Base-by-base conservation (phyloP, 148 eudicot species). In the Selenicereus undatus region DNA sequence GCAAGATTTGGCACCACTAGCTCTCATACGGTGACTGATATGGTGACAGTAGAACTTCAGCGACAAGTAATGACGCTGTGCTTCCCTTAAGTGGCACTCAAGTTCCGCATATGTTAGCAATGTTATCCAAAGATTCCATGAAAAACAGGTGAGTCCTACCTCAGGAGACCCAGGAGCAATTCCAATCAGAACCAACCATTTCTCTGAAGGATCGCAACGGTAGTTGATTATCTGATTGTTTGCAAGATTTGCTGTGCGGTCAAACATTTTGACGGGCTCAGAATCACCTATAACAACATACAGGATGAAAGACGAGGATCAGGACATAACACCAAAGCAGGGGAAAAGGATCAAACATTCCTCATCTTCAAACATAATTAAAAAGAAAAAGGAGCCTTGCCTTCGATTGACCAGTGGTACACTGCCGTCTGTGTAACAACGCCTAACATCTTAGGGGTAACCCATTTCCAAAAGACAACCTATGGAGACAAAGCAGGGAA, bases 401-500 rank as follows among this genome's bases (percentile, higher is more conserved):
- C 98, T 88, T 95, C 98, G 80, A 93, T 95, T 42, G 96, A 89
- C 97, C 97, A 95, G 79, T 95, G 98, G 79, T 91, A 93, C 22
- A 95, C 98, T 18, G 98, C 82, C 4, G 92, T 77, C 75, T 95
- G 98, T 29, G 98, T 95, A 68, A 95, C 98, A 69, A 95, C 88
- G 50, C 98, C 98, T 84, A 95, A 78, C 90, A 93, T 87, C 87
- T 91, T 93, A 20, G 94, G 91, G 43, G 93, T 90, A 75, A 95
- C 84, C 97, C 98, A 95, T 82, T 95, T 95, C 98, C 98, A 95
- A 82, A 95, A 95, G 71, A 91, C 98, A 80, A 95, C 94, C 97
- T 95, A 79, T 6, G 5, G 54, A 66, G 51, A 26, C 73, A 69
- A 35, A 56, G 26, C n/a, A n/a, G 21, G 26, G 48, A 30, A 39